Evolutionary conservation across 129 eudicot genomes (phyloP), one percentile per base, ranked within the genome.

Genomic region (Flaveria trinervia): DNA sequence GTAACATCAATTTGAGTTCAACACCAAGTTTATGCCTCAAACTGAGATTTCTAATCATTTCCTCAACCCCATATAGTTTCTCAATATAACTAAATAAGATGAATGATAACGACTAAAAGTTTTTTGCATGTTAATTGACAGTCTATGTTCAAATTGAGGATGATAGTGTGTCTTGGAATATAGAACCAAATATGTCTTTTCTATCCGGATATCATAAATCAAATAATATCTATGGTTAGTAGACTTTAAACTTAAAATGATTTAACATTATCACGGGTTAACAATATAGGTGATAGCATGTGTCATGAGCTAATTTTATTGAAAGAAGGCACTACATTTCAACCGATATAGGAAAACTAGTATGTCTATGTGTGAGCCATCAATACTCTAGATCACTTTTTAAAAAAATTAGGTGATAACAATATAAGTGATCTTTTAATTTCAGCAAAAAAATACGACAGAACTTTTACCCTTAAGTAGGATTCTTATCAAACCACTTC

Each of bases 1-100:
- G 28, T 61, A 61, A 61, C 67, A 59, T 22, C 65, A 61, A 61
- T 25, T 26, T 61, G 18, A 59, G 65, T 61, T 15, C 67, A 61
- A 59, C 41, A 61, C 67, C 28, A 14, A 25, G 13, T 61, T 12
- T 61, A 17, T 11, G 15, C 18, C 13, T 61, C 67, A 12, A 10
- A 61, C 18, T 13, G 67, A 61, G 18, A 59, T 61, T 26, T 61
- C 9, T 12, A 61, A 26, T 61, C 17, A 0, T 61, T 25, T 26
- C 67, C 9, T 60, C n/a, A 23, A 60, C 66, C 12, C 17, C 3
- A 17, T 7, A 54, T 17, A 54, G 8, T 54, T 22, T 54, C 60
- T 54, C 25, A 54, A 54, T 54, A 49, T 49, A 49, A 49, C 17
- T 49, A 1, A 8, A 52, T 52, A n/a, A n/a, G 25, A 52, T n/a